These are phyloP conservation scores for Phalaenopsis equestris DNA, from an alignment of 106 monocot genomes.

Conservation along the genomic window DNA sequence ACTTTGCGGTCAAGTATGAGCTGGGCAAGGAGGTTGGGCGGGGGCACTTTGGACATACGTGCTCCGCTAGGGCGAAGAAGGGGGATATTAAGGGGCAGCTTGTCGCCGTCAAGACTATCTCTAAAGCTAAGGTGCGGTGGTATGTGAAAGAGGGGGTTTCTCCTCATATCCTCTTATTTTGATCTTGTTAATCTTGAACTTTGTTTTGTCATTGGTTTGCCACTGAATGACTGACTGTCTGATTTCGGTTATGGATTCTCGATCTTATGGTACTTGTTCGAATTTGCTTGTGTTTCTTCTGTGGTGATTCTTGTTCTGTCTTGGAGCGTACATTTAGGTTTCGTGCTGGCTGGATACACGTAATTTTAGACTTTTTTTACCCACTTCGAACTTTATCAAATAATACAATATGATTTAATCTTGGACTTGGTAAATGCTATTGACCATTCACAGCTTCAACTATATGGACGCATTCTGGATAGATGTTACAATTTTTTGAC, in stretches of 20 bases:
- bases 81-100: slow-evolving; percentile 59
- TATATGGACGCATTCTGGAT: neutral
- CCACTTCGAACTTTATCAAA: neutral
- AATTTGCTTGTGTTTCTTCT: neutral
- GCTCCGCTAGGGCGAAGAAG: slow-evolving; percentile 54
- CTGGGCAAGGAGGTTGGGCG: slow-evolving; percentile 68
- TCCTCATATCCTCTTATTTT: neutral
- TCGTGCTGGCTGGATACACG: neutral
- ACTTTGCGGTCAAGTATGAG: slow-evolving; percentile 65
- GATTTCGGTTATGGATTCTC: neutral
- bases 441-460: neutral
- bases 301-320: neutral
- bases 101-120: slow-evolving; percentile 72
- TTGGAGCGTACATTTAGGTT: neutral
- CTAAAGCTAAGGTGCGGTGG: slow-evolving; percentile 67
- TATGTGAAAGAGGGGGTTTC: slow-evolving; percentile 16
- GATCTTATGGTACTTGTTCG: neutral
- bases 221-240: neutral
- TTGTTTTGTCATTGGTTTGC: neutral
- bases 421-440: neutral
- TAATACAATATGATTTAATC: too few relatives aligned
- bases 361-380: neutral
- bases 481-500: neutral
- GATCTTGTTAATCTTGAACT: neutral
- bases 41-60: slow-evolving; percentile 78